phyloP scores from a whole-genome alignment of 2,329 filamentous ascomycete genomes.

The Hirsutella thompsonii region DNA sequence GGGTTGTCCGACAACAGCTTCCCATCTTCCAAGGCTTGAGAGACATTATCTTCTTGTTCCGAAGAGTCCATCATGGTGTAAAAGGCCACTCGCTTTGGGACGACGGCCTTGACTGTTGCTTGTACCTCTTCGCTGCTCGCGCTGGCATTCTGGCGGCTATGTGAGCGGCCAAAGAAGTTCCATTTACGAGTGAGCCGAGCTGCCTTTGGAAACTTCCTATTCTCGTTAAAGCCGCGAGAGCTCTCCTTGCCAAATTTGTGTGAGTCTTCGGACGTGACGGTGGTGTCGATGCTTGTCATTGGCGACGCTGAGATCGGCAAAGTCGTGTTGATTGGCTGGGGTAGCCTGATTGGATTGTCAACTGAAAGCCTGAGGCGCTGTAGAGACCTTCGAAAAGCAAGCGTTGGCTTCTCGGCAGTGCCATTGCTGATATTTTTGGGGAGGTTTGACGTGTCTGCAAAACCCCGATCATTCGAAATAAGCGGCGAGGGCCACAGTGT shows the following conservation, averaged over 20 bases:
- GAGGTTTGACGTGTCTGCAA: conserved; percentile 18
- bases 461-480: background rate
- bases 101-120: conserved; percentile 33
- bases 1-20: background rate
- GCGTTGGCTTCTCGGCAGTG: conserved; percentile 30
- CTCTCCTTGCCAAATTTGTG: conserved; percentile 26
- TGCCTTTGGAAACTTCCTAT: conserved; percentile 44
- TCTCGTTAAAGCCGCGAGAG: conserved; percentile 16
- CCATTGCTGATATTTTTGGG: conserved; percentile 44
- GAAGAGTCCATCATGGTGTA: conserved; percentile 50
- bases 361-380: conserved; percentile 35
- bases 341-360: conserved; percentile 32
- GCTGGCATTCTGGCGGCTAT: conserved; percentile 29
- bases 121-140: conserved; percentile 25
- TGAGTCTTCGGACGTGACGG: conserved; percentile 45
- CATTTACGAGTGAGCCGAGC: conserved; percentile 45
- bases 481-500: conserved; percentile 37
- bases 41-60: conserved; percentile 36
- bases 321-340: conserved; percentile 38
- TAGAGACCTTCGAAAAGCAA: conserved; percentile 42
- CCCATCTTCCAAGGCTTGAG: conserved; percentile 27
- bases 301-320: conserved; percentile 28
- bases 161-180: conserved; percentile 49
- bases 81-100: conserved; percentile 41
- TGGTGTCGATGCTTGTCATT: conserved; percentile 43